These are phyloP conservation scores for Apiospora phragmitis DNA, from an alignment of 2,329 filamentous ascomycete genomes.

Conservation along the genomic window DNA sequence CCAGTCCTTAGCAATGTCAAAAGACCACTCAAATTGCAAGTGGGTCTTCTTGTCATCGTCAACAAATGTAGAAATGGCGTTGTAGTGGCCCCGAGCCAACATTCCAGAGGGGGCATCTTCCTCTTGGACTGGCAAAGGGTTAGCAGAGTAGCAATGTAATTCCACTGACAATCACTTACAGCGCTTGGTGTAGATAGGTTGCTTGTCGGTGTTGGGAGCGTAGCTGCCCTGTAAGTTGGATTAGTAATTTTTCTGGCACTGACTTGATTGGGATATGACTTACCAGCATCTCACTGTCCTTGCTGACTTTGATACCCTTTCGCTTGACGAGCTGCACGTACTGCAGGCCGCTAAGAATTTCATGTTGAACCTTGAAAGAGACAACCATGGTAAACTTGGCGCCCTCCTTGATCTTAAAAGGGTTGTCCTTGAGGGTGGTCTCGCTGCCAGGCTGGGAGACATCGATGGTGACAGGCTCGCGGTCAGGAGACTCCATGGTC, in stretches of 20 bases:
- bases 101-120: slow-evolving; percentile 93
- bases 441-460: slow-evolving; percentile 74
- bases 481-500: slow-evolving; percentile 81
- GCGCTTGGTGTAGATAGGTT: slow-evolving; percentile 83
- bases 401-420: slow-evolving; percentile 97
- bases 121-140: slow-evolving; percentile 66
- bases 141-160: neutral
- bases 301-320: slow-evolving; percentile 82
- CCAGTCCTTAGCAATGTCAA: slow-evolving; percentile 98
- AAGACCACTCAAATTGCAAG: slow-evolving; percentile 92
- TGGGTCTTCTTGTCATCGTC: slow-evolving; percentile 94
- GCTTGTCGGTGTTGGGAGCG: slow-evolving; percentile 87
- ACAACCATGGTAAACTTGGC: slow-evolving; percentile 93
- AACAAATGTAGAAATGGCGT: slow-evolving; percentile 84
- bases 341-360: slow-evolving; percentile 92
- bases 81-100: slow-evolving; percentile 87
- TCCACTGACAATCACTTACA: slow-evolving; percentile 61
- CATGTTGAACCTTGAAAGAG: slow-evolving; percentile 92
- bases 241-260: neutral
- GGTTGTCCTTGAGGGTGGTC: slow-evolving; percentile 79
- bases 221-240: slow-evolving; percentile 73
- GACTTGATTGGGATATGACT: slow-evolving; percentile 34
- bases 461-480: slow-evolving; percentile 84
- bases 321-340: slow-evolving; percentile 94
- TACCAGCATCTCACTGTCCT: slow-evolving; percentile 98